Percentiles rank a stretch among this genome's conserved stretches.
phyloP scores from a whole-genome alignment of 179 eudicot species.

The Silene vulgaris region DNA sequence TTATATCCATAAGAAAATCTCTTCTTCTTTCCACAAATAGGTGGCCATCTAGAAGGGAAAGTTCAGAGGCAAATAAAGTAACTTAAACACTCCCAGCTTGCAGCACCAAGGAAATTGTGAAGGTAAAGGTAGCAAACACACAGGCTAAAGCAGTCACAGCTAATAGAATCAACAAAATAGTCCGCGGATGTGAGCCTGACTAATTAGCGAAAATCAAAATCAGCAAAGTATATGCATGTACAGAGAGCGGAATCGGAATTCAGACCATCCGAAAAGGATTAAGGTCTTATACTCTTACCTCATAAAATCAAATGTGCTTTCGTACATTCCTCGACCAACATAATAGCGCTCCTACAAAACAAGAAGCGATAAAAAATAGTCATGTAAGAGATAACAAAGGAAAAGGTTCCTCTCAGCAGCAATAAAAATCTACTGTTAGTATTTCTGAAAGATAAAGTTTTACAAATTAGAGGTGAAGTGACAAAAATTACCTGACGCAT shows the following conservation, averaged over 20 bases:
- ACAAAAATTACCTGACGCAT: constrained; percentile 75
- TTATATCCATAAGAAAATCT: neutral
- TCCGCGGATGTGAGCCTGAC: neutral
- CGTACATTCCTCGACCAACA: constrained; percentile 99
- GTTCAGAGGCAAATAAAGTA: neutral
- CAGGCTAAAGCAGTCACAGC: neutral
- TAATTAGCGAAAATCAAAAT: neutral
- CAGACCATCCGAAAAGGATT: neutral
- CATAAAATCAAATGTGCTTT: constrained; percentile 67
- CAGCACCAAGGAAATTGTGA: neutral
- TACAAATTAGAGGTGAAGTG: neutral
- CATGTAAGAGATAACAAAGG: neutral
- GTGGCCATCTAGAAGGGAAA: neutral
- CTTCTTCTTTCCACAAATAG: neutral
- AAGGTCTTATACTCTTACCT: constrained; percentile 39
- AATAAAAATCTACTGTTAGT: neutral
- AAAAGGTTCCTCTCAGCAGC: neutral
- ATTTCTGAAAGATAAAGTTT: neutral
- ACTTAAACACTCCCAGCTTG: neutral
- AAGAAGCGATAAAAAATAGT: constrained; percentile 6
- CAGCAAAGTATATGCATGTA: neutral
- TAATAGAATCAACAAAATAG: neutral
- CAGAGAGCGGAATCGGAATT: neutral
- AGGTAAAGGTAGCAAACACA: neutral
- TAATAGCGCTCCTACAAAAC: constrained; percentile 74